Base-by-base conservation (phyloP, 129 eudicot species). In the Kitagawia praeruptora region DNA sequence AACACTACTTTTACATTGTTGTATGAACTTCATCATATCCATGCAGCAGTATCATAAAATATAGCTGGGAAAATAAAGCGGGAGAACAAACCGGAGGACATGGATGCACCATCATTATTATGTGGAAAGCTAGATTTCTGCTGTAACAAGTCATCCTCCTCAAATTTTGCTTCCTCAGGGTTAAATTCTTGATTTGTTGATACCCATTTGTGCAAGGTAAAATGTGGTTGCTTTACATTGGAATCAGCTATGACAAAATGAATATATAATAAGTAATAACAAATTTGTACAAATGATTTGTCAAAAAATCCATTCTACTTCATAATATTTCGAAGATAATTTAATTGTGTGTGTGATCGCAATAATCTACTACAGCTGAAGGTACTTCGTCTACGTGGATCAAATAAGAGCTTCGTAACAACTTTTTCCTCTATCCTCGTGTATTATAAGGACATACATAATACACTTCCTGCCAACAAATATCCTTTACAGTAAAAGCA, bases 191-290 rank as follows among this genome's bases (percentile, higher is more conserved):
- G 64, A 63, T 80, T 77, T 46, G 88, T 48, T 64, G 96, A 83
- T 79, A 82, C 79, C 98, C 98, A 91, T 85, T 94, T 91, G 82
- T 77, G 74, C 74, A 94, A 87, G 64, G 78, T 82, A 78, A 91
- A 94, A 42, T 79, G 83, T 11, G 97, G 87, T 64, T 82, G 81
- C 76, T 89, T 86, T 37, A 56, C 34, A 42, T 54, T 37, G 23
- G 84, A 42, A 48, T 77, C 86, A 54, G 39, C 93, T 87, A 85
- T 56, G 83, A 78, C 37, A 70, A 86, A 25, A 11, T 75, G 9
- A 78, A 53, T 31, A 11, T 28, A 40, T 28, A n/a, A 23, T 8
- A 61, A 25, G 69, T 61, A n/a, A 8, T 67, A 67, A 31, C 21
- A 67, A 15, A 66, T 5, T 8, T 67, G 21, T 34, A 6, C 40